Evolutionary conservation across 768 basidiomycete species (phyloP).

Genomic region (Serendipita vermifera): DNA sequence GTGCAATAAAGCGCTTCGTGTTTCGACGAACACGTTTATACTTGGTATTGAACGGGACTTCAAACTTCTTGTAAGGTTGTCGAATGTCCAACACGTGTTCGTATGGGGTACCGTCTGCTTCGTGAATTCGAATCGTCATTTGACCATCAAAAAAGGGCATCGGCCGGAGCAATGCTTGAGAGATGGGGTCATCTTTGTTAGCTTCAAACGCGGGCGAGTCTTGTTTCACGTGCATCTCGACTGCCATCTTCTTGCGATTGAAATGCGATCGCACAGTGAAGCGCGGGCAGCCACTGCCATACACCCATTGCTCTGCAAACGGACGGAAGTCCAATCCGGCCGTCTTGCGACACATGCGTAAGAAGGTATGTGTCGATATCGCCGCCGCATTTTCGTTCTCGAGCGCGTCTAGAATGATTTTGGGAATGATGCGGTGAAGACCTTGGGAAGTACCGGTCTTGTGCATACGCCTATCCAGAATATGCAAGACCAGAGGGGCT

Average conservation of each 20-base stretch:
- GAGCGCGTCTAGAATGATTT: slow-evolving; percentile 86
- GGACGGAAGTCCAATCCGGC: slow-evolving; percentile 78
- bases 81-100: slow-evolving; percentile 94
- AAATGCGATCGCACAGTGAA: slow-evolving; percentile 85
- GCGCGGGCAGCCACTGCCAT: slow-evolving; percentile 88
- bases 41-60: slow-evolving; percentile 97
- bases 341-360: slow-evolving; percentile 84
- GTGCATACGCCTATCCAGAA: slow-evolving; percentile 82
- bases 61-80: slow-evolving; percentile 78
- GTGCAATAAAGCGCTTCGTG: slow-evolving; percentile 88
- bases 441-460: slow-evolving; percentile 94
- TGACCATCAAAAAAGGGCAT: slow-evolving; percentile 91
- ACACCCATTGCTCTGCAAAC: slow-evolving; percentile 99
- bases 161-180: slow-evolving; percentile 60
- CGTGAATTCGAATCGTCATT: slow-evolving; percentile 97
- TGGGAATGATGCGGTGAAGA: slow-evolving; percentile 86
- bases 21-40: slow-evolving; percentile 93
- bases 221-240: slow-evolving; percentile 91
- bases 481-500: slow-evolving; percentile 89
- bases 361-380: slow-evolving; percentile 79
- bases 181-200: slow-evolving; percentile 55
- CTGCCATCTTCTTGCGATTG: slow-evolving; percentile 95
- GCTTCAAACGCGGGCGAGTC: slow-evolving; percentile 60
- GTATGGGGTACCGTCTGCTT: slow-evolving; percentile 97
- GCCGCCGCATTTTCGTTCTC: slow-evolving; percentile 76